A percentile compares a stretch with the other conserved stretches of the same genome.
Conservation (phyloP, 441 rosid species). For the Codiaeum variegatum region DNA sequence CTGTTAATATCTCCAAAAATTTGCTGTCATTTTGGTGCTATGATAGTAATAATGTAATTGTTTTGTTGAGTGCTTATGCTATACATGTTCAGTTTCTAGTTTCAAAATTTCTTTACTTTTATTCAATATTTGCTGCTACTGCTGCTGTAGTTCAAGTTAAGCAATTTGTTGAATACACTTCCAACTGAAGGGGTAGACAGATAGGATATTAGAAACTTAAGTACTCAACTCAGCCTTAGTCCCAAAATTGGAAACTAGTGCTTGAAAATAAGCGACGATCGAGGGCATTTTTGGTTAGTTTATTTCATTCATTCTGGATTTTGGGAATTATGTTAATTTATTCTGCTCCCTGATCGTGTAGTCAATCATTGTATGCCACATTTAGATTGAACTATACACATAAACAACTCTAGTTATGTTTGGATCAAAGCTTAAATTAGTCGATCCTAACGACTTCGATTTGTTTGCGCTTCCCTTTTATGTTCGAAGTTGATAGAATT, state of each 20-base stretch:
- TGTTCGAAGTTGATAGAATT: background rate
- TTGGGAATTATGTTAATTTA: background rate
- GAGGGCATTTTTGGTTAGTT: background rate
- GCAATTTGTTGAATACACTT: background rate
- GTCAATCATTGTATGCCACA: background rate
- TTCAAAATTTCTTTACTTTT: background rate
- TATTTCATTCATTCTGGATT: background rate
- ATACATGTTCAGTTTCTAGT: background rate
- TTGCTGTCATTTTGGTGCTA: background rate
- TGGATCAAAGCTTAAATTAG: background rate
- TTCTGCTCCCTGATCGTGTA: background rate
- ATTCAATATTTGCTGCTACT: background rate
- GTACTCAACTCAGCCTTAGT: background rate
- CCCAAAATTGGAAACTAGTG: background rate
- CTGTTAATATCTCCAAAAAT: conserved; percentile 17
- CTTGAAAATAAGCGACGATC: background rate
- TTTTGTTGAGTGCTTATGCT: background rate
- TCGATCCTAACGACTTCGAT: background rate
- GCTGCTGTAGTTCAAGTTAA: background rate
- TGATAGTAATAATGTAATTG: too few species aligned
- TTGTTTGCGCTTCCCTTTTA: background rate
- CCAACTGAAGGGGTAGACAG: background rate
- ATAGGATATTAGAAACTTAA: background rate
- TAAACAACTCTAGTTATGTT: background rate
- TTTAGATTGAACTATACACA: background rate